Evolutionary conservation across 78 protist genomes (phyloP).

Genomic region (Parvularia atlantis): DNA sequence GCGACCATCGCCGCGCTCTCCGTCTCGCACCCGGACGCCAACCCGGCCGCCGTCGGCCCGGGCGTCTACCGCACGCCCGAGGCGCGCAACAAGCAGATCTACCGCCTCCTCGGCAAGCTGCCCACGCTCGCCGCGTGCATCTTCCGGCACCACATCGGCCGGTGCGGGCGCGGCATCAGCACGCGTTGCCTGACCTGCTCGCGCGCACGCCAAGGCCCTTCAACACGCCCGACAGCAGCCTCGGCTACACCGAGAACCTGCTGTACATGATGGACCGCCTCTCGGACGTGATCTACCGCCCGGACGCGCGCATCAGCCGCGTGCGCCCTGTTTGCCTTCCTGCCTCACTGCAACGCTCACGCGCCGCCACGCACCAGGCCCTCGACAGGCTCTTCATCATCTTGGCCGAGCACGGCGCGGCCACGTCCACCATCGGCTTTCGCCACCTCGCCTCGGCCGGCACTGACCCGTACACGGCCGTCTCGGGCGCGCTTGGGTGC

Average conservation of each 20-base stretch:
- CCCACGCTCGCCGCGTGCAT: slow-evolving; percentile 1
- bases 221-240: background rate
- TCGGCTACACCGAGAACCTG: slow-evolving; percentile 1
- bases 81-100: slow-evolving; percentile 21
- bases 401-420: too few species aligned
- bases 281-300: background rate
- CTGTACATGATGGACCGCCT: slow-evolving; percentile 4
- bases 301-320: too few species aligned
- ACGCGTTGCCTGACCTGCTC: background rate
- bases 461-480: too few species aligned
- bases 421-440: too few species aligned
- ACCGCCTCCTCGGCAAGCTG: slow-evolving; percentile 7
- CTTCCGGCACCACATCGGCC: background rate
- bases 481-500: too few species aligned
- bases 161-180: background rate
- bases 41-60: background rate
- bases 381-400: too few species aligned
- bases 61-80: background rate
- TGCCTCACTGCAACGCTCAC: too few species aligned
- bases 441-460: too few species aligned
- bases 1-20: slow-evolving; percentile 42
- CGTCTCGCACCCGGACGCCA: slow-evolving; percentile 20
- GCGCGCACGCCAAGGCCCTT: background rate
- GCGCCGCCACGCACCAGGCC: too few species aligned
- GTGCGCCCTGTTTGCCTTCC: too few species aligned